These are phyloP conservation scores for Zhuliangozyma blackwelliae DNA, from an alignment of 1,139 yeast species.

Conservation along the genomic window DNA sequence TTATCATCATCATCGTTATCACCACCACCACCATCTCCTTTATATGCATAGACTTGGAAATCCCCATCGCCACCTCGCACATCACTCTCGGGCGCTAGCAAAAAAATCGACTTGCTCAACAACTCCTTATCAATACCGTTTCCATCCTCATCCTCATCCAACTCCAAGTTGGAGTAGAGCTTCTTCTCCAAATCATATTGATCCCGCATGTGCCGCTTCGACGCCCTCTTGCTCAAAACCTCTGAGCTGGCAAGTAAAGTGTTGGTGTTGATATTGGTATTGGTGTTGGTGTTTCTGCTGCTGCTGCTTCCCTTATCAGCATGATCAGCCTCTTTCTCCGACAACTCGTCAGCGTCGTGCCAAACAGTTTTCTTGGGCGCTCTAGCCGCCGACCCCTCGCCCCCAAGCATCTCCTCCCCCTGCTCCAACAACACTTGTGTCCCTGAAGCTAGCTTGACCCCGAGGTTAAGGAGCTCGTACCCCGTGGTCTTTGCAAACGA, in stretches of 20 bases:
- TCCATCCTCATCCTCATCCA: slow-evolving; percentile 21
- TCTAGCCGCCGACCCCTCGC: slow-evolving; percentile 53
- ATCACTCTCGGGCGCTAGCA: slow-evolving; percentile 9
- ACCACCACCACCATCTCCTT: slow-evolving; percentile 16
- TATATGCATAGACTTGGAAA: slow-evolving; percentile 12
- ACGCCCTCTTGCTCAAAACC: slow-evolving; percentile 8
- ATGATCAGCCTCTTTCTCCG: no score
- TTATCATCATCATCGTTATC: slow-evolving; percentile 20
- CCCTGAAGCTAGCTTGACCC: slow-evolving; percentile 84
- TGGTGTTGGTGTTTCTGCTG: slow-evolving; percentile 5
- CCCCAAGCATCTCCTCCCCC: slow-evolving; percentile 74
- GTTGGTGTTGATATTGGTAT: slow-evolving; percentile 1
- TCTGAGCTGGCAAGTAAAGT: slow-evolving; percentile 10
- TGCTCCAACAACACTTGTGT: slow-evolving; percentile 79
- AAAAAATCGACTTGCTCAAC: slow-evolving; percentile 13
- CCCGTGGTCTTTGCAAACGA: slow-evolving; percentile 80
- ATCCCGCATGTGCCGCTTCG: slow-evolving; percentile 12
- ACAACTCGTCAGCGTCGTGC: neutral
- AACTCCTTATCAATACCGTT: slow-evolving; percentile 12
- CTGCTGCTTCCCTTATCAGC: neutral
- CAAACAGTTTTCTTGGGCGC: slow-evolving; percentile 7
- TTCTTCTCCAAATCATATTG: slow-evolving; percentile 19
- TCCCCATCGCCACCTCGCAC: neutral
- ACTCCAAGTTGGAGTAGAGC: slow-evolving; percentile 26
- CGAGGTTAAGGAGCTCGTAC: slow-evolving; percentile 74